Evolutionary conservation across 2,329 filamentous ascomycete species (phyloP), one percentile per base, ranked within the genome.

Genomic region (Lojkania enalia): DNA sequence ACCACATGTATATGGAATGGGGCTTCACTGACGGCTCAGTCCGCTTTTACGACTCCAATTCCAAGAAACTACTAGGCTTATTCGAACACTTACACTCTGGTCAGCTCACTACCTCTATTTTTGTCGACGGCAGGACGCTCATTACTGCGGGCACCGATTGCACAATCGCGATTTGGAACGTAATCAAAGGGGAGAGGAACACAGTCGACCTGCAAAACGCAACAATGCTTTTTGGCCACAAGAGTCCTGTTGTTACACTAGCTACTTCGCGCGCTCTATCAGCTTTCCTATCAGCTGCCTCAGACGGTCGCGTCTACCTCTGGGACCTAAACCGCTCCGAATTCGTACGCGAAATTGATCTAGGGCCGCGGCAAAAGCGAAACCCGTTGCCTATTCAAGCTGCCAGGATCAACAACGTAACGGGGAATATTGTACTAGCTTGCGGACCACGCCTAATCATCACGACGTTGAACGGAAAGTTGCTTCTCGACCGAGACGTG

Each of bases 41-140:
- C 20, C 86, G 94, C 3, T 97, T 99, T 75, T 96, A 89, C 72
- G 83, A 87, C 43, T 84, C 86, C 36, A 90, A 96, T 55, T 88
- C 83, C 46, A 85, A 88, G 62, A 91, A 89, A 75, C 77, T 87
- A 16, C 83, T 95, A 25, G 92, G 92, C 0, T 79, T 96, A 14
- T 96, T 92, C 63, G 94, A 99, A 69, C 95, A 97, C 63, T 77
- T 96, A 2, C 94, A 99, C 65, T 86, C 92, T 45, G 90, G 91
- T 3, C 90, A 96, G 64, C 80, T 99, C 20, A 92, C 90, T 0
- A 85, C 84, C 43, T 85, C 89, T 1, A 77, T 86, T 11, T 94
- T 97, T 64, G 89, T 89, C 0, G 92, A 96, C 66, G 92, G 90
- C 13, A 88, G 87, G 59, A 96, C 90, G 0, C 78, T 99, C 15